Conservation (phyloP, 2,329 filamentous ascomycete species). For the Fusarium anthophilum region DNA sequence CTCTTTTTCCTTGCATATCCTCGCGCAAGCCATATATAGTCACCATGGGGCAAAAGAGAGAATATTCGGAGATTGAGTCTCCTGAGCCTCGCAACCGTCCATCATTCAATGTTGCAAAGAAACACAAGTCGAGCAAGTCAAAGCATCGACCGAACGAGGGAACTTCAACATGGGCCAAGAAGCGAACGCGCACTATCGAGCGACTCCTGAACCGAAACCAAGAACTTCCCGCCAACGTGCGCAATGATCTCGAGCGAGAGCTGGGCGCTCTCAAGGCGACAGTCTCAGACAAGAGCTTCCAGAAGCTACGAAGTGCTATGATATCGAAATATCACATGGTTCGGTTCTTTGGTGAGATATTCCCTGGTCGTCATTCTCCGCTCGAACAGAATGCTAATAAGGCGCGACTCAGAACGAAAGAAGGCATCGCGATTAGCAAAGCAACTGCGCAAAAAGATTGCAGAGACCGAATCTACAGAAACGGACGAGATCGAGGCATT, state of each 20-base stretch:
- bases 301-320: constrained; percentile 73
- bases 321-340: constrained; percentile 86
- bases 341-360: constrained; percentile 77
- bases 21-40: not conserved
- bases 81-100: constrained; percentile 34
- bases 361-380: not conserved
- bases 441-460: constrained; percentile 68
- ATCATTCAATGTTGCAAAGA: constrained; percentile 42
- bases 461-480: constrained; percentile 59
- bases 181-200: constrained; percentile 74
- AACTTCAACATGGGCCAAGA: constrained; percentile 71
- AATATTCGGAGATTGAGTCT: constrained; percentile 43
- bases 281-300: constrained; percentile 66
- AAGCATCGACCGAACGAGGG: constrained; percentile 58
- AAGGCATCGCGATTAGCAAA: constrained; percentile 75
- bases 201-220: constrained; percentile 69
- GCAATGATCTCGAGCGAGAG: constrained; percentile 76
- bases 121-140: constrained; percentile 47
- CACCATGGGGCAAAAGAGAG: constrained; percentile 47
- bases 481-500: constrained; percentile 64
- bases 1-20: not conserved
- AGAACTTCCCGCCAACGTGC: constrained; percentile 73
- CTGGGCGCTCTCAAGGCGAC: constrained; percentile 73
- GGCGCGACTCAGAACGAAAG: constrained; percentile 68
- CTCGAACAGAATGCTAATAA: constrained; percentile 12